A percentile compares a stretch with the other conserved stretches of the same genome.
These are phyloP conservation scores for Ceratocystis huliohia DNA, from an alignment of 2,329 filamentous ascomycete genomes.

Conservation along the genomic window DNA sequence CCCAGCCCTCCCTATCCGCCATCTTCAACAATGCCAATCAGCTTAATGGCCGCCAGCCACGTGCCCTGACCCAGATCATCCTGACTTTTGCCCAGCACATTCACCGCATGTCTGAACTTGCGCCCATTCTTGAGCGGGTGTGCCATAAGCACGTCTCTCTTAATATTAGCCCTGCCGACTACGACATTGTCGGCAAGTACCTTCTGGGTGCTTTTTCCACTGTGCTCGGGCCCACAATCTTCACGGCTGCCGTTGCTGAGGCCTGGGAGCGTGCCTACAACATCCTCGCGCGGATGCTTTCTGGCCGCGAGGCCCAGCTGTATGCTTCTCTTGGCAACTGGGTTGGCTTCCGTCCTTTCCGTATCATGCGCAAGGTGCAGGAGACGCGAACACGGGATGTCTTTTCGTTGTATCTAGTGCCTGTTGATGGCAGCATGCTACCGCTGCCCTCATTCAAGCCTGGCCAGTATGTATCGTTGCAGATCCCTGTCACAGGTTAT, in stretches of 20 bases:
- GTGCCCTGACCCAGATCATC: slow-evolving; percentile 56
- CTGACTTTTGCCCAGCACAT: slow-evolving; percentile 62
- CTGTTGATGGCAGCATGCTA: slow-evolving; percentile 36
- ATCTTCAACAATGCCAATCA: slow-evolving; percentile 63
- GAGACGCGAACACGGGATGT: slow-evolving; percentile 43
- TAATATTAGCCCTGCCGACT: slow-evolving; percentile 56
- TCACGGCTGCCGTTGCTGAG: slow-evolving; percentile 52
- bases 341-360: slow-evolving; percentile 38
- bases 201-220: slow-evolving; percentile 54
- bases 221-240: slow-evolving; percentile 49
- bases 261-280: slow-evolving; percentile 63
- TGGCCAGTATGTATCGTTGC: slow-evolving; percentile 61
- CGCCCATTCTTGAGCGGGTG: slow-evolving; percentile 50
- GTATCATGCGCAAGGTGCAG: slow-evolving; percentile 45
- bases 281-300: slow-evolving; percentile 59
- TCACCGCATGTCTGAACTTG: slow-evolving; percentile 51
- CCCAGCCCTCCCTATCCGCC: slow-evolving; percentile 52
- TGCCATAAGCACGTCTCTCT: slow-evolving; percentile 64
- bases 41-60: slow-evolving; percentile 51
- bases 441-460: slow-evolving; percentile 50
- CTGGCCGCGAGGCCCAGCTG: slow-evolving; percentile 47
- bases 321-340: slow-evolving; percentile 40
- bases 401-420: slow-evolving; percentile 57
- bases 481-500: slow-evolving; percentile 40
- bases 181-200: slow-evolving; percentile 55